Evolutionary conservation across 257 asterid genomes (phyloP).

Genomic region (Ehretia macrophylla): DNA sequence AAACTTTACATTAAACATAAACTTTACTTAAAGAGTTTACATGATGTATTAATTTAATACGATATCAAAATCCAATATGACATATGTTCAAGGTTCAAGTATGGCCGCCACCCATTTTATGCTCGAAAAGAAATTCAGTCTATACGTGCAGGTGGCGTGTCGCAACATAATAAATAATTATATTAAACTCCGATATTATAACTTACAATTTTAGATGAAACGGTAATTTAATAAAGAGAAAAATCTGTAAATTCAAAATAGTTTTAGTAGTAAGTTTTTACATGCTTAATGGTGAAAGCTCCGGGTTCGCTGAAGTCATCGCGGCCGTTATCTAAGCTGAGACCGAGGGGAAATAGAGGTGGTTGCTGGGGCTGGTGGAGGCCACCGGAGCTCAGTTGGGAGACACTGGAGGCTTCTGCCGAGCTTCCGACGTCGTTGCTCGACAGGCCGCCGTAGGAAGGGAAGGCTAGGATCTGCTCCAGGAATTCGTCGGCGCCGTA

Average conservation of each 20-base stretch:
- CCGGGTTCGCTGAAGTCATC: conserved; percentile 48
- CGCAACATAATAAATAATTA: too few species aligned
- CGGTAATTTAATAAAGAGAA: too few species aligned
- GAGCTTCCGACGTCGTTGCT: conserved; percentile 41
- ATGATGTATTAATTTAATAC: too few species aligned
- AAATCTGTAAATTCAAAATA: not conserved
- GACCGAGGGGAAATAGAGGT: conserved; percentile 60
- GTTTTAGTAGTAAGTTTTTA: conserved; percentile 19
- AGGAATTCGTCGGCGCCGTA: conserved; percentile 68
- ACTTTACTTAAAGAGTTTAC: too few species aligned
- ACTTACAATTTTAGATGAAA: too few species aligned
- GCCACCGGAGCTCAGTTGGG: conserved; percentile 36
- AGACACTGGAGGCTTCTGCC: conserved; percentile 38
- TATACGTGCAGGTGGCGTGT: too few species aligned
- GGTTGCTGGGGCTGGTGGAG: conserved; percentile 39
- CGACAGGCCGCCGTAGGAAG: conserved; percentile 54
- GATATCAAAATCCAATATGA: too few species aligned
- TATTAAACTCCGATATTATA: too few species aligned
- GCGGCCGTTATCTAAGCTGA: conserved; percentile 63
- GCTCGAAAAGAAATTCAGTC: too few species aligned
- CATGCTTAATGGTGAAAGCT: conserved; percentile 43
- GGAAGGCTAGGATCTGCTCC: conserved; percentile 76
- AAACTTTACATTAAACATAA: too few species aligned
- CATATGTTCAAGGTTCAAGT: too few species aligned
- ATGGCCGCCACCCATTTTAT: too few species aligned